Conservation (phyloP, 2,329 filamentous ascomycete genomes). For the Fusarium brachygibbosum region DNA sequence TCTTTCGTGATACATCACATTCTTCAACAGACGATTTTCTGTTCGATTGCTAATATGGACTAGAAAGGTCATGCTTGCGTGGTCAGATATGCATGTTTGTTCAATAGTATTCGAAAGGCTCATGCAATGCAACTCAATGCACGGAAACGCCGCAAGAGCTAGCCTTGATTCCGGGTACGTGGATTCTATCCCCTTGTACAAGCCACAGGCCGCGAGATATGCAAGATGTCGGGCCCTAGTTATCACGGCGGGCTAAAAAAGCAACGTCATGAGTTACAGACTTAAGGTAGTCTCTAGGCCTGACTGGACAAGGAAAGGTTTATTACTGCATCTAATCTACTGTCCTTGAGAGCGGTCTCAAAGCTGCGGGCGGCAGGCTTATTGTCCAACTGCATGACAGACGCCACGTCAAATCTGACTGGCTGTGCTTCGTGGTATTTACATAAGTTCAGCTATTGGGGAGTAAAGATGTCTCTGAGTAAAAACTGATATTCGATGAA, state of each 20-base stretch:
- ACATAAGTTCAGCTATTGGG: not conserved
- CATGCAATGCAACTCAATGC: not conserved
- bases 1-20: constrained; percentile 28
- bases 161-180: constrained; percentile 25
- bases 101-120: not conserved
- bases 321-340: not conserved
- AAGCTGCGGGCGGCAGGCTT: constrained; percentile 12
- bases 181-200: constrained; percentile 10
- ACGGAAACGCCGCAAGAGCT: not conserved
- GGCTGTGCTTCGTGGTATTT: not conserved
- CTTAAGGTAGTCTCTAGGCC: not conserved
- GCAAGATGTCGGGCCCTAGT: not conserved
- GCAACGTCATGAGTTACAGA: constrained; percentile 1
- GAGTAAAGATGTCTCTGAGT: constrained; percentile 13
- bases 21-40: not conserved
- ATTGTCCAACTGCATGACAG: constrained; percentile 17
- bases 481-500: not conserved
- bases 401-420: constrained; percentile 17
- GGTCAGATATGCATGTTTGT: constrained; percentile 26
- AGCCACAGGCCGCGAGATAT: constrained; percentile 13
- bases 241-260: constrained; percentile 4
- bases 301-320: not conserved
- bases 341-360: not conserved
- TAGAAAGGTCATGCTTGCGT: constrained; percentile 12
- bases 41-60: not conserved